Evolutionary conservation across 2,329 filamentous ascomycete genomes (phyloP), one percentile per base, ranked within the genome.

Genomic region (Xylaria sp.): DNA sequence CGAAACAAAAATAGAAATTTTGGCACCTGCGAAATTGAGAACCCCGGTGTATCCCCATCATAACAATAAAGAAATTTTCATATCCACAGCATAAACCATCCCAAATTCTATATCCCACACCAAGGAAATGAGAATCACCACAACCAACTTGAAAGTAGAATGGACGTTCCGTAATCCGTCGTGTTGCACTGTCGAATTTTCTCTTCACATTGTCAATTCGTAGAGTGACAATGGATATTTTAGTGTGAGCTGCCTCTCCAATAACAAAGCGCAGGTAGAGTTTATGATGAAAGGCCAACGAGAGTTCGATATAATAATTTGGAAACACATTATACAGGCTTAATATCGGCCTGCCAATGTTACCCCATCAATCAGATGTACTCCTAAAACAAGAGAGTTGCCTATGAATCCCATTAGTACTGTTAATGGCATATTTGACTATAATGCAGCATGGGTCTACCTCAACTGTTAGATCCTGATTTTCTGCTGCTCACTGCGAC

Each of bases 121-220:
- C 9, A 60, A 64, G 9, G 9, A 23, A 23, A 23, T 2, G 20
- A 26, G 10, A 46, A 48, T 44, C 15, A 33, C 1, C 7, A 10
- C 15, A 17, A 4, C 4, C 40, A 42, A 54, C n/a, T 6, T 42
- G 13, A 20, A 6, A 59, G 13, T 1, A 56, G 53, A 40, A 66
- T 11, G 4, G 31, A 58, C 44, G 63, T 66, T 6, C 58, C n/a
- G 66, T 68, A 15, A 4, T 26, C 58, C 63, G 51, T 65, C 51
- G 51, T 42, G 40, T n/a, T 13, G 11, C 59, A 36, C 66, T 66
- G 59, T 68, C 66, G 58, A 68, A 62, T 59, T 60, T 36, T 23
- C 20, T 38, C 36, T 26, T 42, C 28, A 28, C 13, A 28, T 40
- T 42, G 23, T 44, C 36, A 48, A 6, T 33, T 33, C 5, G 10